Base-by-base conservation (phyloP, 2,329 filamentous ascomycete genomes). In the Alternaria triticimaculans region DNA sequence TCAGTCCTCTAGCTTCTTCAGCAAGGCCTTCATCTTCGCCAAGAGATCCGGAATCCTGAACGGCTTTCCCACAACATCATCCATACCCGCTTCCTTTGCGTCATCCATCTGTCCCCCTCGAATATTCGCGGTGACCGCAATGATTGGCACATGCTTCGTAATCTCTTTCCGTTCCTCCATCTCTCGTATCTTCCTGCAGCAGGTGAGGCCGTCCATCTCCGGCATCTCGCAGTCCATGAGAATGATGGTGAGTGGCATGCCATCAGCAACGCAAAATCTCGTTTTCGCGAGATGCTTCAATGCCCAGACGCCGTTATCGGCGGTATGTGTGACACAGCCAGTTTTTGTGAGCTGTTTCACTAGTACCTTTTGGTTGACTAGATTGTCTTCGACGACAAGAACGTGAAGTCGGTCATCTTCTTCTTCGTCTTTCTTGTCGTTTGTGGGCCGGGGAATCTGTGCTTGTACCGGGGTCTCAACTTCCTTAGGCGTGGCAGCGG, bases 201-300 rank as follows among this genome's bases (percentile, higher is more conserved):
- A 80, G 4, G 72, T 72, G 8, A 81, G 61, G 2, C 79, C 79
- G 55, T 80, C 74, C 79, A 81, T 81, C 33, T 78, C 72, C 3
- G 79, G 79, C 79, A 81, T 81, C 41, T 80, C 79, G 15, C 76
- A 69, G 51, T 80, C 79, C 71, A 80, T 76, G 6, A 80, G 72
- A 21, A 80, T 69, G 14, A 80, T 62, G 1, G 72, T 72, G 9
- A 80, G 68, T 1, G 73, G 74, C 2, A 63, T 49, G 10, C 67
- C 69, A 28, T 59, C 21, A 3, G 64, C 54, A 3, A 11, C 25
- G 43, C 65, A 64, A 25, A 72, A 72, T 4, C 20, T 41, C 7
- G 73, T 74, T 20, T 64, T 73, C 6, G 58, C 54, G 5, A 79
- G 65, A 11, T 74, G 64, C 4, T 70, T 53, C 14, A 80, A 70